Conservation (phyloP, 2,329 filamentous ascomycete genomes). For the Fusarium sp. region DNA sequence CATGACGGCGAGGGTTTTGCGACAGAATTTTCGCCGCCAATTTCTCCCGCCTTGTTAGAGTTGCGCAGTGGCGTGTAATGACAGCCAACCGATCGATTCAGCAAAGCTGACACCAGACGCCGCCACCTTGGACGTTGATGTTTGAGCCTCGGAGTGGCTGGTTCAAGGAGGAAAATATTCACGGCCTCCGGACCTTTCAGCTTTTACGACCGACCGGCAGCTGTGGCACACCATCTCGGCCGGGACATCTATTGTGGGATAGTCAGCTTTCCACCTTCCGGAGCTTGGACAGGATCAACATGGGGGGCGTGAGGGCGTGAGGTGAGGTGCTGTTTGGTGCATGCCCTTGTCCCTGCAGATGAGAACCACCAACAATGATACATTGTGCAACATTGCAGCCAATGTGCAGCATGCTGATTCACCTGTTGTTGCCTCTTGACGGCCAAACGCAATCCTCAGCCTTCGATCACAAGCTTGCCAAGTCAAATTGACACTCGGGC, state of each 20-base stretch:
- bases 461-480: not conserved
- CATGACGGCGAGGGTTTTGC: constrained; percentile 6
- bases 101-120: constrained; percentile 15
- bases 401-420: not conserved
- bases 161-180: not conserved
- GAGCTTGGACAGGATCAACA: constrained; percentile 19
- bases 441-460: not conserved
- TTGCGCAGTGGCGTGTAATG: constrained; percentile 27
- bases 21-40: not conserved
- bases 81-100: constrained; percentile 25
- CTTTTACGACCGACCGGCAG: not conserved
- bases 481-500: not conserved
- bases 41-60: constrained; percentile 28
- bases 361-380: constrained; percentile 11
- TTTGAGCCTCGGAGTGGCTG: constrained; percentile 26
- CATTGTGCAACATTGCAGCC: constrained; percentile 1
- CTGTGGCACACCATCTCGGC: constrained; percentile 37
- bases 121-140: constrained; percentile 21
- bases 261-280: constrained; percentile 18
- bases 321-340: constrained; percentile 27
- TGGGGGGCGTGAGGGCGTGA: constrained; percentile 9
- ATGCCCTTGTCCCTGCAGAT: constrained; percentile 35
- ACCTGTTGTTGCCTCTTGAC: not conserved
- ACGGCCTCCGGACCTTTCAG: not conserved
- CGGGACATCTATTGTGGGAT: constrained; percentile 30